Evolutionary conservation across 2,329 filamentous ascomycete genomes (phyloP).

Genomic region (Xylariaceae sp.): DNA sequence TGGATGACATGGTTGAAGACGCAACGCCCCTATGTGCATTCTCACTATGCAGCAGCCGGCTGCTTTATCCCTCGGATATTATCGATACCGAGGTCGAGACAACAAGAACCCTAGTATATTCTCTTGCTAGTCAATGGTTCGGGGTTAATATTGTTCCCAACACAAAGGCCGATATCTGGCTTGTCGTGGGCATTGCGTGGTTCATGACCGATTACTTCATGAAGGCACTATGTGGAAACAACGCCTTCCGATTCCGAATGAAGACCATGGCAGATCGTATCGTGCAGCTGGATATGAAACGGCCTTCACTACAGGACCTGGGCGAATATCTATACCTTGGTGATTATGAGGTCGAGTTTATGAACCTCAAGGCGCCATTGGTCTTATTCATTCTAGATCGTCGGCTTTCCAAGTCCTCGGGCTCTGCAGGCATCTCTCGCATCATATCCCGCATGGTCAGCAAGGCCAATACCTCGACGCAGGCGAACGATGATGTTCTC

Average conservation of each 20-base stretch:
- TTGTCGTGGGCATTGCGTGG: slow-evolving; percentile 82
- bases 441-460: slow-evolving; percentile 83
- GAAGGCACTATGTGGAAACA: slow-evolving; percentile 85
- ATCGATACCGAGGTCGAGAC: slow-evolving; percentile 80
- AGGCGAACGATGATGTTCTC: slow-evolving; percentile 64
- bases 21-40: slow-evolving; percentile 74
- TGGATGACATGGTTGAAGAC: slow-evolving; percentile 79
- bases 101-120: slow-evolving; percentile 74
- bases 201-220: slow-evolving; percentile 95
- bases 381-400: slow-evolving; percentile 93
- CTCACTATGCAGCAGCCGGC: slow-evolving; percentile 77
- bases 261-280: slow-evolving; percentile 79
- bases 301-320: slow-evolving; percentile 76
- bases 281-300: slow-evolving; percentile 71
- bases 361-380: slow-evolving; percentile 82
- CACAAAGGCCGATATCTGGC: slow-evolving; percentile 76
- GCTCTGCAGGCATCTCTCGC: slow-evolving; percentile 74
- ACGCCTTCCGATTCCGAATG: slow-evolving; percentile 86
- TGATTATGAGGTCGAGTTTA: slow-evolving; percentile 80
- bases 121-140: slow-evolving; percentile 87
- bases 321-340: slow-evolving; percentile 75
- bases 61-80: slow-evolving; percentile 79
- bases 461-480: slow-evolving; percentile 65
- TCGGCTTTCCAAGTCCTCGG: slow-evolving; percentile 80
- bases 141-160: slow-evolving; percentile 88